These are phyloP conservation scores for Cryptococcus deneoformans DNA, from an alignment of 1,284 basidiomycete species.

Conservation along the genomic window DNA sequence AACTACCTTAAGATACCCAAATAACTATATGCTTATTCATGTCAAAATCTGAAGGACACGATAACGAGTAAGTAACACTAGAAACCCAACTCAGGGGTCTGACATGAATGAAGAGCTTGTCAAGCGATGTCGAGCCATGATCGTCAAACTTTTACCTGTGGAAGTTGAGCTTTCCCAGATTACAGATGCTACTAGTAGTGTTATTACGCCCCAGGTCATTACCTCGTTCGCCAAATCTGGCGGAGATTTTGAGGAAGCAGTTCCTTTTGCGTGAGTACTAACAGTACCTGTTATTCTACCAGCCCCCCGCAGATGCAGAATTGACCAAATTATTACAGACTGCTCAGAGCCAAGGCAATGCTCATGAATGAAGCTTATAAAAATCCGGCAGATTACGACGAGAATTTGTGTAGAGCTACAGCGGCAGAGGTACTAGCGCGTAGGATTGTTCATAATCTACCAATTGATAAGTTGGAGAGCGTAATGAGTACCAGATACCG, in stretches of 20 bases:
- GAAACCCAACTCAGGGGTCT: too few relatives aligned
- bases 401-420: constrained; percentile 74
- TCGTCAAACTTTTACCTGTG: constrained; percentile 72
- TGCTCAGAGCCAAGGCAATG: constrained; percentile 72
- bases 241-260: constrained; percentile 68
- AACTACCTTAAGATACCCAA: not conserved
- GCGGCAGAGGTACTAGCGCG: constrained; percentile 88
- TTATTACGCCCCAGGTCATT: constrained; percentile 51
- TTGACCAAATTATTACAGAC: constrained; percentile 63
- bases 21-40: not conserved
- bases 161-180: constrained; percentile 53
- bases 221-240: constrained; percentile 51
- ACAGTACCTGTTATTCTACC: not conserved
- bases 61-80: constrained; percentile 22
- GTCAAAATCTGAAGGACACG: constrained; percentile 21
- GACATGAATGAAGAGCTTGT: constrained; percentile 54
- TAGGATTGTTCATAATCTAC: constrained; percentile 66
- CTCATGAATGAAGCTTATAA: constrained; percentile 59
- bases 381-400: constrained; percentile 70
- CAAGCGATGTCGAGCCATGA: constrained; percentile 72
- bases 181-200: constrained; percentile 44
- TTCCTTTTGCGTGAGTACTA: constrained; percentile 51
- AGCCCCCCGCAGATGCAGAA: not conserved
- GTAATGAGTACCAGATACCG: constrained; percentile 73
- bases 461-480: constrained; percentile 61